Percentiles rank a stretch among this genome's conserved stretches.
These are phyloP conservation scores for Clarireedia paspali DNA, from an alignment of 2,329 filamentous ascomycete species.

Conservation along the genomic window DNA sequence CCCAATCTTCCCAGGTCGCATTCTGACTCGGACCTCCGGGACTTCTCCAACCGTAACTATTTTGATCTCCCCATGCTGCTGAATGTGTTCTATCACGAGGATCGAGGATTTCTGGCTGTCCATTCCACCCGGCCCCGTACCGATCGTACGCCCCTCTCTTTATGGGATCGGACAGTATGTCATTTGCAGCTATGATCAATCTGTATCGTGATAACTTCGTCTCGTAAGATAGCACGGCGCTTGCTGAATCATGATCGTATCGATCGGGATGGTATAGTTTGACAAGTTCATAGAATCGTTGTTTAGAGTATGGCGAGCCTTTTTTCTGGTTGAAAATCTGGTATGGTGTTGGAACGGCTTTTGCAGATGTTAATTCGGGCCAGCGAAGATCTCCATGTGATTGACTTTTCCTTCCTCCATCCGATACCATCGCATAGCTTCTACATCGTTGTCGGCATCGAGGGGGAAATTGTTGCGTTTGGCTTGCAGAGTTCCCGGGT, in stretches of 20 bases:
- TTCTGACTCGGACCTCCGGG: constrained; percentile 52
- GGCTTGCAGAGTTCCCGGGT: not conserved
- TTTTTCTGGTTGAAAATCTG: constrained; percentile 65
- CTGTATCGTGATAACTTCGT: constrained; percentile 82
- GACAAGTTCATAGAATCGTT: constrained; percentile 80
- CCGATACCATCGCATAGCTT: constrained; percentile 31
- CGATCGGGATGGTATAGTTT: constrained; percentile 94
- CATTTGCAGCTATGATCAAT: constrained; percentile 78
- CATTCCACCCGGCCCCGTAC: constrained; percentile 73
- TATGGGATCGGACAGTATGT: constrained; percentile 73
- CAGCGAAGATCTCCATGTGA: constrained; percentile 23
- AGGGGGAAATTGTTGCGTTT: constrained; percentile 4
- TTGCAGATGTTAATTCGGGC: constrained; percentile 26
- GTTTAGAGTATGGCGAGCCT: constrained; percentile 69
- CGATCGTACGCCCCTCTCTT: constrained; percentile 77
- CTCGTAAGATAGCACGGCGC: constrained; percentile 45
- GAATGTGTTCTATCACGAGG: constrained; percentile 23
- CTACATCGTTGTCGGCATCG: constrained; percentile 21
- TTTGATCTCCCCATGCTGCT: constrained; percentile 16
- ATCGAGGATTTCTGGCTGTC: constrained; percentile 32
- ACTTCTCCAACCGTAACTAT: constrained; percentile 21
- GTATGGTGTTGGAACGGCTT: constrained; percentile 60
- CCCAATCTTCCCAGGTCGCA: constrained; percentile 98
- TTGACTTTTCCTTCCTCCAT: constrained; percentile 31
- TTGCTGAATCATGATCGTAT: constrained; percentile 32